Evolutionary conservation across 148 eudicot species (phyloP).

Genomic region (Arbutus unedo): DNA sequence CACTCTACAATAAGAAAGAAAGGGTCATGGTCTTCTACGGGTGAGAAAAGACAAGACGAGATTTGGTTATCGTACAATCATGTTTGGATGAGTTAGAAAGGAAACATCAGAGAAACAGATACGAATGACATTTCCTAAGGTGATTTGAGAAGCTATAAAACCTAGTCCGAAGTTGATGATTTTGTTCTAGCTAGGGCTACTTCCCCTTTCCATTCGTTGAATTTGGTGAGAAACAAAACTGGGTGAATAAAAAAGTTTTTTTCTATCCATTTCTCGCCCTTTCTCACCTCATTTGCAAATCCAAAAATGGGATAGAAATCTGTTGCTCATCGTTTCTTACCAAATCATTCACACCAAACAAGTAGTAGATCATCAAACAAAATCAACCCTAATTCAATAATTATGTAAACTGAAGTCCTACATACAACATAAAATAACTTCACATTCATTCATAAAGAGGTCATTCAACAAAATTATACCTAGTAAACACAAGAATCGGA

Average conservation of each 20-base stretch:
- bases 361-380: neutral
- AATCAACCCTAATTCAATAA: neutral
- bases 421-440: neutral
- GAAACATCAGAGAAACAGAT: neutral
- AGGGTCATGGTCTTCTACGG: neutral
- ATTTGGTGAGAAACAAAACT: neutral
- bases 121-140: too few species aligned
- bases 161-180: too few species aligned
- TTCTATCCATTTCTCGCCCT: neutral
- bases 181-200: neutral
- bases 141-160: too few species aligned
- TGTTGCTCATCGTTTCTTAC: neutral
- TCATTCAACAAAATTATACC: neutral
- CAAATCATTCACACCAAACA: neutral
- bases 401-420: neutral
- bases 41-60: neutral
- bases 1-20: too few species aligned
- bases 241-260: neutral
- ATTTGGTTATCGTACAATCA: neutral
- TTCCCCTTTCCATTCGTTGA: neutral
- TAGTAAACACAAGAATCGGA: neutral
- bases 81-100: neutral
- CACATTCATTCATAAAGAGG: neutral
- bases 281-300: neutral
- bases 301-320: neutral